Base-by-base conservation (phyloP, 108 stramenopile genomes). In the Mediolabrus comicus region DNA sequence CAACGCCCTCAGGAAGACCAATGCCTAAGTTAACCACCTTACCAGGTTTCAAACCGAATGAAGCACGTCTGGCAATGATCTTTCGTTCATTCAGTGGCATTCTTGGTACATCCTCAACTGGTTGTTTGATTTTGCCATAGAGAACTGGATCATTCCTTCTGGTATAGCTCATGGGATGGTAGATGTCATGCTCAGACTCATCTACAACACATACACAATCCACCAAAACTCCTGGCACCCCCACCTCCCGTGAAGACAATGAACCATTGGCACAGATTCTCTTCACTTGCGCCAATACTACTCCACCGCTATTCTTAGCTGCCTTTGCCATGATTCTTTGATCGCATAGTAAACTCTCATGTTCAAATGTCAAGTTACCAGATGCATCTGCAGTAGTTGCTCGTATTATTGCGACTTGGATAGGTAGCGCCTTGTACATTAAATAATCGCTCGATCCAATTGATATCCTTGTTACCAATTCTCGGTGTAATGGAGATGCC, bases 271-370 rank as follows among this genome's bases (percentile, higher is more conserved):
- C 85, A 25, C 84, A 74, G 36, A 93, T 27, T 10, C 89, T 71
- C 43, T 89, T 87, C 10, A 94, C 92, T 74, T 94, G 88, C 5
- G 92, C 92, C 56, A 94, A 80, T 7, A 89, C 86, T 16, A 94
- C 58, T 2, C 92, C 92, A 30, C 92, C 89, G 24, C 71, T 77
- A 56, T 86, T 87, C 28, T 75, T 74, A n/a, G 87, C 86, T 6
- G 89, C 89, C 26, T 81, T 84, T 16, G 92, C 89, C 26, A 81
- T 77, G 34, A 80, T 86, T 34, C 67, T 63, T 31, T 84, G 80
- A 67, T 93, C 92, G 38, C 87, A 87, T 8, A 87, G 67, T 24
- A 94, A 49, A 29, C 71, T 74, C 57, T 94, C 89, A 55, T 87
- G 83, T 62, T 94, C 92, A 32, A 89, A 71, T 16, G 89, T 67